A percentile compares a stretch with the other conserved stretches of the same genome.
phyloP scores from a whole-genome alignment of 805 yeast genomes.

The Metschnikowia baotianmanensis region DNA sequence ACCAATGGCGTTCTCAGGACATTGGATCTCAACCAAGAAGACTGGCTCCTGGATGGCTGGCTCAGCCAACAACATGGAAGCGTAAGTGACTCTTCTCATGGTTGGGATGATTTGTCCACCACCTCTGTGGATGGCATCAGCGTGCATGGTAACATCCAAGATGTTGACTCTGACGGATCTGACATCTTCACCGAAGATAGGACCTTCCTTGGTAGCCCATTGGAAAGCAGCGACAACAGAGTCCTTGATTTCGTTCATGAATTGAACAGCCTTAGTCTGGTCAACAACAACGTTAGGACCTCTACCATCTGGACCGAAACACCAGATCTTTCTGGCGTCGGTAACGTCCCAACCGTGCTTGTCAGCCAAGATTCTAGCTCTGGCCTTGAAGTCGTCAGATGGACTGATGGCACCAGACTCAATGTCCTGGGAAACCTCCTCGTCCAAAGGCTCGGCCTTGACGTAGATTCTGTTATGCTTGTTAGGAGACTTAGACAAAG shows the following conservation, averaged over 20 bases:
- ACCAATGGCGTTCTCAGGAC: slow-evolving; percentile 99
- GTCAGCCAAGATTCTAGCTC: slow-evolving; percentile 99
- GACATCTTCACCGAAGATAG: slow-evolving; percentile 93
- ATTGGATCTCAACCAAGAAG: slow-evolving; percentile 98
- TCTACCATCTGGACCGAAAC: slow-evolving; percentile 99
- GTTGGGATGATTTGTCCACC: slow-evolving; percentile 99
- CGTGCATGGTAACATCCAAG: slow-evolving; percentile 98
- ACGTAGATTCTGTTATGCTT: slow-evolving; percentile 99
- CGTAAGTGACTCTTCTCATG: slow-evolving; percentile 99
- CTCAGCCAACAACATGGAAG: slow-evolving; percentile 96
- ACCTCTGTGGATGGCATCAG: slow-evolving; percentile 99
- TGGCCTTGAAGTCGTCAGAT: slow-evolving; percentile 97
- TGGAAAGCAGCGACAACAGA: slow-evolving; percentile 99
- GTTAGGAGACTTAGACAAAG: slow-evolving; percentile 99
- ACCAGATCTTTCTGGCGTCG: slow-evolving; percentile 99
- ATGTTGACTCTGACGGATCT: slow-evolving; percentile 97
- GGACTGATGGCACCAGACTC: slow-evolving; percentile 90
- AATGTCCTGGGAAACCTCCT: slow-evolving; percentile 89
- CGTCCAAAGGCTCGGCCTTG: slow-evolving; percentile 94
- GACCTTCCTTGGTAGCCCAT: slow-evolving; percentile 99
- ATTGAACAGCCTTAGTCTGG: slow-evolving; percentile 99
- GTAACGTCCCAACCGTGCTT: slow-evolving; percentile 99
- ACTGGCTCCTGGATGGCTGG: slow-evolving; percentile 99
- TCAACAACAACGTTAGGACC: slow-evolving; percentile 99
- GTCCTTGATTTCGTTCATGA: slow-evolving; percentile 98